Evolutionary conservation across 768 basidiomycete species (phyloP).

Genomic region (Kwoniella heveanensis): DNA sequence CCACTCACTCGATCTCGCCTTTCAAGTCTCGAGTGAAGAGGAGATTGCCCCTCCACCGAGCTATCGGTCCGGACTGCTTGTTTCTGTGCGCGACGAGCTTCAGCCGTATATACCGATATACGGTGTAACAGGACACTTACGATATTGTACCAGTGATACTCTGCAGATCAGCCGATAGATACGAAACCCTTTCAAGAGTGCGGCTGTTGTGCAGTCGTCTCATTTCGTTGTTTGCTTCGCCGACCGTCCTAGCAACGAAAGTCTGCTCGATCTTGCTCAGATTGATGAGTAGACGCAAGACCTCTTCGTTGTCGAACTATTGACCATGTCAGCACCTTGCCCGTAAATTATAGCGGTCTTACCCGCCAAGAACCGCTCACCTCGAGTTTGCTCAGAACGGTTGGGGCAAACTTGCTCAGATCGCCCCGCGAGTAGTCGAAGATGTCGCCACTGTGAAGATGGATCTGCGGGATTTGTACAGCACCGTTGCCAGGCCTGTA

Average conservation of each 20-base stretch:
- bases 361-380: constrained; percentile 59
- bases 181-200: neutral
- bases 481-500: constrained; percentile 22
- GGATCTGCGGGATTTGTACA: constrained; percentile 30
- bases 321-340: neutral
- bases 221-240: constrained; percentile 63
- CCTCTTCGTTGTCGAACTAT: constrained; percentile 62
- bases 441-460: constrained; percentile 65
- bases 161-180: constrained; percentile 34
- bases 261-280: constrained; percentile 69
- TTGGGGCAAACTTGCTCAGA: constrained; percentile 65
- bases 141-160: constrained; percentile 5
- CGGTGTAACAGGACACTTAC: constrained; percentile 1
- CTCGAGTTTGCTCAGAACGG: constrained; percentile 78
- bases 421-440: constrained; percentile 82
- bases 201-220: constrained; percentile 26
- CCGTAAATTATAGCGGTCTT: neutral
- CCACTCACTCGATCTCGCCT: constrained; percentile 23
- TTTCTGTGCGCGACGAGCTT: neutral
- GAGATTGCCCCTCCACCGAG: constrained; percentile 21
- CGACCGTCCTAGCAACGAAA: constrained; percentile 68
- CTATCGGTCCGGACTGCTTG: constrained; percentile 22
- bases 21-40: constrained; percentile 23
- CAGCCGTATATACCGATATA: neutral
- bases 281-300: constrained; percentile 81